Conservation (phyloP, 495 filamentous ascomycete genomes). For the Penicillium canescens region DNA sequence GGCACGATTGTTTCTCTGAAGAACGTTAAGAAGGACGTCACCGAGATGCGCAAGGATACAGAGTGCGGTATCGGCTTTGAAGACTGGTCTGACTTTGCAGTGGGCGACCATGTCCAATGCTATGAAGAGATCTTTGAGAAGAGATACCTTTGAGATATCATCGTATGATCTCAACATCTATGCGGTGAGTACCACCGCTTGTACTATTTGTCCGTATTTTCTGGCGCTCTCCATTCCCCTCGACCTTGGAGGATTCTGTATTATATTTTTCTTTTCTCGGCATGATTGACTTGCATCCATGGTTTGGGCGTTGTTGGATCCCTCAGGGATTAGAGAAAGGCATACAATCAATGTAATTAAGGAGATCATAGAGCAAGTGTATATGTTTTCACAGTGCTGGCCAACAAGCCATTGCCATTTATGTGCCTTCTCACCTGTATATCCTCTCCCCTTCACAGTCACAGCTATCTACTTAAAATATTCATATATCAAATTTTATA, state of each 20-base stretch:
- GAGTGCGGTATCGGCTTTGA: slow-evolving; percentile 93
- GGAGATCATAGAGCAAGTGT: background rate
- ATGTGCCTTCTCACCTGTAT: background rate
- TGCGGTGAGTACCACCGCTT: slow-evolving; percentile 6
- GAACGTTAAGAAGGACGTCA: slow-evolving; percentile 86
- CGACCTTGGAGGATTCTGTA: slow-evolving; percentile 12
- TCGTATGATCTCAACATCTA: background rate
- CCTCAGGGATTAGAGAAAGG: background rate
- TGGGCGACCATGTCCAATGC: slow-evolving; percentile 82
- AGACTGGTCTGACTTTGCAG: slow-evolving; percentile 71
- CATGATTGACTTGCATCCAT: slow-evolving; percentile 16
- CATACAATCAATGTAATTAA: slow-evolving; percentile 10
- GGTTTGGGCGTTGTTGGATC: slow-evolving; percentile 21
- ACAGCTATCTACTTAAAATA: too few relatives aligned
- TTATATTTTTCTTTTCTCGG: slow-evolving; percentile 12
- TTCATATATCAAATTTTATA: background rate
- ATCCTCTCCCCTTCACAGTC: background rate
- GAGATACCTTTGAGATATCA: slow-evolving; percentile 47
- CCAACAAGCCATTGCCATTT: background rate
- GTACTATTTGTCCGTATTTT: slow-evolving; percentile 19
- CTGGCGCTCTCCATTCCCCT: slow-evolving; percentile 4
- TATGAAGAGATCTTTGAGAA: slow-evolving; percentile 79
- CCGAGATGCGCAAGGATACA: slow-evolving; percentile 82
- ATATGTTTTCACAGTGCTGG: background rate
- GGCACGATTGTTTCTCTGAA: slow-evolving; percentile 79